Evolutionary conservation across 306 rosid genomes (phyloP), one percentile per base, ranked within the genome.

Genomic region (Comarum palustre): DNA sequence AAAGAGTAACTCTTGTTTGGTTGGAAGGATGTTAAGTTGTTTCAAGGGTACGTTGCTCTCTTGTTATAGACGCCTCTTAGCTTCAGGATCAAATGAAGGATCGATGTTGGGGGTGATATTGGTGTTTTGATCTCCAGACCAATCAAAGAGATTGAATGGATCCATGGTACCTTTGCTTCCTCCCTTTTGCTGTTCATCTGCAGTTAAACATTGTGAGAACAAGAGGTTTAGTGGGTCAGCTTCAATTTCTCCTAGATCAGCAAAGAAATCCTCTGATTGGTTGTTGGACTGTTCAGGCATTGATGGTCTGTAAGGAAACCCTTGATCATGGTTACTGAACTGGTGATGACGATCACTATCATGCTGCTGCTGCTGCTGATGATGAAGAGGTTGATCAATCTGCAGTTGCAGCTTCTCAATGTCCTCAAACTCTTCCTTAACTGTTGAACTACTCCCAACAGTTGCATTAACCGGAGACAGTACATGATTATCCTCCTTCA

Each of bases 181-280:
- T 61, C 72, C 77, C 64, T 57, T 65, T 11, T 74, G 79, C 64
- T 84, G 90, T 54, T 80, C 76, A 66, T 82, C 85, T 43, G 47
- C 64, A 8, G 64, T 43, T 60, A 86, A 86, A 17, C 87, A 86
- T 74, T 86, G 94, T 22, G 71, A 68, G 36, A 92, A 88, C 87
- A 87, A 79, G 8, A 84, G 79, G 77, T 84, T 79, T 27, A 88
- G 73, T 29, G 97, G 92, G 75, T 86, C 91, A 69, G 83, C 84
- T 54, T 84, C 96, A 19, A 93, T 81, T 77, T 90, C 93, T 11
- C 79, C 91, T 70, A 93, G 87, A 9, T 84, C 98, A 3, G 93
- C 89, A 69, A 93, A 93, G 75, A 90, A 86, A 19, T 89, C 97
- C 45, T 86, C 92, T 62, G 67, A 32, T 16, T 62, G 67, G 24